A percentile compares a stretch with the other conserved stretches of the same genome.
These are phyloP conservation scores for Camellia sinensis DNA, from an alignment of 148 eudicot genomes.

Conservation along the genomic window DNA sequence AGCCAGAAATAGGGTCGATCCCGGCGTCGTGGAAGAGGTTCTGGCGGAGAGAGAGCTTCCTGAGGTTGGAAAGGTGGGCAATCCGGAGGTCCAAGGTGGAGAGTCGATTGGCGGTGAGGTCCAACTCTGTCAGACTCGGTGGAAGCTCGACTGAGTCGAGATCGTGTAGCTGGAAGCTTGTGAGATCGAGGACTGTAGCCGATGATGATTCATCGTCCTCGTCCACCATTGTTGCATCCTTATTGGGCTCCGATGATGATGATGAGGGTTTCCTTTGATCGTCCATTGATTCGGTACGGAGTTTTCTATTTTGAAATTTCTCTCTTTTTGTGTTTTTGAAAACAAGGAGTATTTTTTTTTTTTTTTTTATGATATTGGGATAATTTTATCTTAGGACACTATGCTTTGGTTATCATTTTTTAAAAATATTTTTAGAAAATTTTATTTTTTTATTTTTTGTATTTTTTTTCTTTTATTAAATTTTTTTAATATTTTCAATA, in stretches of 20 bases:
- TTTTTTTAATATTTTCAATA: too few species aligned
- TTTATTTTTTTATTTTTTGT: too few species aligned
- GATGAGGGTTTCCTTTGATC: slow-evolving; percentile 14
- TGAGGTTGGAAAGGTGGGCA: slow-evolving; percentile 52
- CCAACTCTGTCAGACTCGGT: slow-evolving; percentile 70
- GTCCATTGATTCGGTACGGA: slow-evolving; percentile 6
- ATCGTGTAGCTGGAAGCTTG: slow-evolving; percentile 34
- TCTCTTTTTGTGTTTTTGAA: too few species aligned
- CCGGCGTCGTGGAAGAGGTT: slow-evolving; percentile 75
- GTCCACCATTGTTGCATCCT: slow-evolving; percentile 14
- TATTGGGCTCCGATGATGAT: slow-evolving; percentile 2
- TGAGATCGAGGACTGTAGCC: slow-evolving; percentile 37
- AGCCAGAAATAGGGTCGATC: slow-evolving; percentile 53
- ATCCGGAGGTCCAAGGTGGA: slow-evolving; percentile 73
- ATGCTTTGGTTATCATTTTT: too few species aligned
- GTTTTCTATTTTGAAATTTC: too few species aligned
- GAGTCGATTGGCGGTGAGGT: slow-evolving; percentile 83
- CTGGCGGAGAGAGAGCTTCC: slow-evolving; percentile 86
- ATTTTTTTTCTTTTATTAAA: too few species aligned
- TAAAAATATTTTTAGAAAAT: too few species aligned
- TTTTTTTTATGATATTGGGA: too few species aligned
- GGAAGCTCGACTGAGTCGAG: slow-evolving; percentile 54
- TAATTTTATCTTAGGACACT: too few species aligned
- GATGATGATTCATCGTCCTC: slow-evolving; percentile 23
- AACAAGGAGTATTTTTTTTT: too few species aligned